Evolutionary conservation across 306 rosid species (phyloP), one percentile per base, ranked within the genome.

Genomic region (Myrica gale): DNA sequence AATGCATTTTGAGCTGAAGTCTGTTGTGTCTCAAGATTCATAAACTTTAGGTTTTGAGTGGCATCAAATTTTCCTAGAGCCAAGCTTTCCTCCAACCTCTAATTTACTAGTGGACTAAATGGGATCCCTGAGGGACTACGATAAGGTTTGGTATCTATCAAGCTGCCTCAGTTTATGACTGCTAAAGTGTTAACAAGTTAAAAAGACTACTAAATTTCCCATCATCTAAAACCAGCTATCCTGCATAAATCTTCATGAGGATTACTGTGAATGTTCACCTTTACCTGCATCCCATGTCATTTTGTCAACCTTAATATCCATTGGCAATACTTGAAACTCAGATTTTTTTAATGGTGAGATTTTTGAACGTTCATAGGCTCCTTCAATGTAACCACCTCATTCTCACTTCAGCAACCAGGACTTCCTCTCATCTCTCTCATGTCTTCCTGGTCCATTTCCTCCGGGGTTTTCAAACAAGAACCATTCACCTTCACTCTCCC

Each of bases 141-240:
- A 41, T 41, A 39, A 63, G 48, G 16, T 48, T 65, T 37, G 42
- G 51, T 65, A 56, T 68, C 56, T 16, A 46, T 42, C 9, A 7
- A 76, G 58, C 47, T 7, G 41, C 8, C 23, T 55, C 61, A 55
- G 41, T 70, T 74, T 56, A 32, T 48, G 76, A 21, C 39, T 62
- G 44, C 78, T 26, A 45, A 77, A 55, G 68, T 32, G 9, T 61
- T 26, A 5, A 37, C 68, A 26, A 37, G 68, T 12, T 15, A 63
- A 63, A 62, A 63, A 41, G 69, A 7, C 52, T 48, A 26, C 60
- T 61, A 67, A 50, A 57, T 75, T 78, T 71, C 82, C 66, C 63
- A 56, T 72, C 44, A 66, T 78, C 57, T 45, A 45, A 41, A 15
- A 61, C 62, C 71, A 46, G 46, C 32, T 56, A 46, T 42, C 65